Percentiles rank a stretch among this genome's conserved stretches.
Conservation (phyloP, 805 yeast species). For the Ogataea allantospora region DNA sequence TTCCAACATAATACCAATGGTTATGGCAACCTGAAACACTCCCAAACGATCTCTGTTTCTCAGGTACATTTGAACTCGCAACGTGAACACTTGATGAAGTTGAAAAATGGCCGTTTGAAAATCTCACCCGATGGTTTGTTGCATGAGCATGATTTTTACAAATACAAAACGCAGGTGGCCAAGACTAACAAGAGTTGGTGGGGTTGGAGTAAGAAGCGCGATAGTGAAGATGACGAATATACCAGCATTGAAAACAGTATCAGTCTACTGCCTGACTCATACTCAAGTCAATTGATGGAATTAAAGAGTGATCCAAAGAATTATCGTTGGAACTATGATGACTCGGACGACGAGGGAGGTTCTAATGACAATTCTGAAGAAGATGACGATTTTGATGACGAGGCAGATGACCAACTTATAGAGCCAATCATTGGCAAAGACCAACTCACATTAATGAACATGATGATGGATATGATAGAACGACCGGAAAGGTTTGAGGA, state of each 20-base stretch:
- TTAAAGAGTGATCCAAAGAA: constrained; percentile 37
- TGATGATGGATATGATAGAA: constrained; percentile 46
- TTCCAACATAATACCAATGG: constrained; percentile 13
- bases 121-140: constrained; percentile 30
- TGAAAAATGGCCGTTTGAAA: constrained; percentile 31
- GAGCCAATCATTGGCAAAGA: constrained; percentile 51
- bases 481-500: constrained; percentile 37
- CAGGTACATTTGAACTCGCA: constrained; percentile 20
- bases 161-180: constrained; percentile 33
- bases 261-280: constrained; percentile 37
- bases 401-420: constrained; percentile 38
- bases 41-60: constrained; percentile 28
- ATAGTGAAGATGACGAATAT: constrained; percentile 27
- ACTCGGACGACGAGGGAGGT: constrained; percentile 28
- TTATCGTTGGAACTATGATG: constrained; percentile 40
- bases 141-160: constrained; percentile 37
- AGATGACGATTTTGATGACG: constrained; percentile 37
- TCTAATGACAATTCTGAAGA: constrained; percentile 20
- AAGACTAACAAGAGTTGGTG: constrained; percentile 30
- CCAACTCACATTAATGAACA: constrained; percentile 47
- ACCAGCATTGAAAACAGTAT: constrained; percentile 32
- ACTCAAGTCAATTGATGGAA: constrained; percentile 34
- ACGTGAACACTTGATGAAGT: constrained; percentile 26
- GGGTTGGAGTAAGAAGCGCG: constrained; percentile 36
- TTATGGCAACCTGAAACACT: constrained; percentile 24